These are phyloP conservation scores for Aspergillus tanneri DNA, from an alignment of 2,329 filamentous ascomycete species.

Conservation along the genomic window DNA sequence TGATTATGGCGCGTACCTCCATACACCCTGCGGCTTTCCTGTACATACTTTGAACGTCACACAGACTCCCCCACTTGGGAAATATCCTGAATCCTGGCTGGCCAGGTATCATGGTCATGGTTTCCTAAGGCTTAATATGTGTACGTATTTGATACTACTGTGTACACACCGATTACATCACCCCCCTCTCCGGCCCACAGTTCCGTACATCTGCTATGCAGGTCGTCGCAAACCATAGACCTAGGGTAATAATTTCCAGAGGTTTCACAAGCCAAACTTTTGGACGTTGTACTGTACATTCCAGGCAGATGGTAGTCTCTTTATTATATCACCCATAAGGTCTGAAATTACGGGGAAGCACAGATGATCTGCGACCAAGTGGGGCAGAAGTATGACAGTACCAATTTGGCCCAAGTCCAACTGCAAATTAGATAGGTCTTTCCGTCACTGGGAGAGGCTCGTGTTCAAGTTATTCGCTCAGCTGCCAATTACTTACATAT, in stretches of 20 bases:
- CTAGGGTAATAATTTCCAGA: neutral
- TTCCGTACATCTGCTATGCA: neutral
- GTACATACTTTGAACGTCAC: neutral
- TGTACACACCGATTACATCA: neutral
- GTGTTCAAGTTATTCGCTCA: too few relatives aligned
- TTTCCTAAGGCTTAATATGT: too few relatives aligned
- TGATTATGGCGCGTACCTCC: neutral
- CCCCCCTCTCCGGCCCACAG: neutral
- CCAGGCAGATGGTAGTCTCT: neutral
- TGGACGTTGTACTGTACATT: conserved; percentile 7
- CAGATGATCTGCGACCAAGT: conserved; percentile 2
- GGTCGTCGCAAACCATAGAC: neutral
- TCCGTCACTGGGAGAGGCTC: too few relatives aligned
- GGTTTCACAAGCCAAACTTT: neutral
- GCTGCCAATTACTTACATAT: too few relatives aligned
- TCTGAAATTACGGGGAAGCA: neutral
- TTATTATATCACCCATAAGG: neutral
- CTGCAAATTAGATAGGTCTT: too few relatives aligned
- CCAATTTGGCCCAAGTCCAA: neutral
- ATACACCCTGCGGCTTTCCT: neutral
- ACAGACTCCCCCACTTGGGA: neutral
- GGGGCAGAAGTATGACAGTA: conserved; percentile 1
- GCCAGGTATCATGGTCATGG: neutral
- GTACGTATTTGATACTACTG: too few relatives aligned
- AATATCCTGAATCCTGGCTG: neutral